These are phyloP conservation scores for Phytophthora podocarpi DNA, from an alignment of 352 stramenopile species.

Conservation along the genomic window DNA sequence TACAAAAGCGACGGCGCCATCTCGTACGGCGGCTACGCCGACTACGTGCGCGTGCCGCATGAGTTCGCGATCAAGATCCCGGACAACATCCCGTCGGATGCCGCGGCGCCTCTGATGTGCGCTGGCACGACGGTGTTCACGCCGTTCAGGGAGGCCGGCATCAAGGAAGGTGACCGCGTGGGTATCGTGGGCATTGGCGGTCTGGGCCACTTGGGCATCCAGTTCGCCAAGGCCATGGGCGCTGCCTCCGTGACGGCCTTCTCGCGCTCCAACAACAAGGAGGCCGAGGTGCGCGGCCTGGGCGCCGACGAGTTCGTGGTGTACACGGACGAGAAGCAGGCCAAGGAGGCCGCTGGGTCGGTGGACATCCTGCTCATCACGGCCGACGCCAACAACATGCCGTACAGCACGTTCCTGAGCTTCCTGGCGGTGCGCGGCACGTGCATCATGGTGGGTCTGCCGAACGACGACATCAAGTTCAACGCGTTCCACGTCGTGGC, in stretches of 20 bases:
- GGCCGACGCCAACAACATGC: constrained; percentile 57
- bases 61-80: constrained; percentile 58
- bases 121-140: no score
- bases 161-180: constrained; percentile 57
- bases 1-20: constrained; percentile 41
- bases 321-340: constrained; percentile 46
- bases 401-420: constrained; percentile 53
- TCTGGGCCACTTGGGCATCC: constrained; percentile 84
- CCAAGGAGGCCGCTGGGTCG: constrained; percentile 19
- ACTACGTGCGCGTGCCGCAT: constrained; percentile 62
- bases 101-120: no score
- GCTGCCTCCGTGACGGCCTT: constrained; percentile 62
- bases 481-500: constrained; percentile 52
- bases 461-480: constrained; percentile 67
- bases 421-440: constrained; percentile 63
- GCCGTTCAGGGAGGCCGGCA: constrained; percentile 48
- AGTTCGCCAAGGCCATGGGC: constrained; percentile 77
- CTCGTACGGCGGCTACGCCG: constrained; percentile 65
- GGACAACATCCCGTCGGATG: no score
- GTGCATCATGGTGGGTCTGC: constrained; percentile 68
- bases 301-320: constrained; percentile 71
- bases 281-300: constrained; percentile 49
- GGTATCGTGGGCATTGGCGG: constrained; percentile 84
- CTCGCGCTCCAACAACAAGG: constrained; percentile 66
- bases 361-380: constrained; percentile 81